A percentile compares a stretch with the other conserved stretches of the same genome.
phyloP scores from a whole-genome alignment of 164 flowering plant species.

The Euptelea pleiosperma region DNA sequence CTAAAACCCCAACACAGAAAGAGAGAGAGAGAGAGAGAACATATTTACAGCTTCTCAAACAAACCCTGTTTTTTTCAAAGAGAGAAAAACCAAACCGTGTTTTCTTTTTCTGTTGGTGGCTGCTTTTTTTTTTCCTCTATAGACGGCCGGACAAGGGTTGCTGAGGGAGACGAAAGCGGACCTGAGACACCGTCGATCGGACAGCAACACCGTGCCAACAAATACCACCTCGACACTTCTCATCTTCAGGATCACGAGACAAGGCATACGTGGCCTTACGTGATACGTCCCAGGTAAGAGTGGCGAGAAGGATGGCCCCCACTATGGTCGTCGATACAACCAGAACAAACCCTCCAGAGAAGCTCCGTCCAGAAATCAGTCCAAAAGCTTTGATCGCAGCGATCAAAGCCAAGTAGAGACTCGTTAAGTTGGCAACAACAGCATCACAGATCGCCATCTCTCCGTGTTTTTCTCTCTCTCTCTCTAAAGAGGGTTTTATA shows the following conservation, averaged over 20 bases:
- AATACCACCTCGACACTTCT: slow-evolving; percentile 60
- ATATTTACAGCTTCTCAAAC: too few relatives aligned
- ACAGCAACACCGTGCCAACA: slow-evolving; percentile 85
- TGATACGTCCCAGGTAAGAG: slow-evolving; percentile 71
- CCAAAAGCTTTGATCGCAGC: slow-evolving; percentile 61
- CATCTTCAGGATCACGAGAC: slow-evolving; percentile 25
- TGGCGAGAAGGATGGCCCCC: slow-evolving; percentile 35
- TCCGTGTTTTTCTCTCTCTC: too few relatives aligned
- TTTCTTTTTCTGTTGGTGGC: background rate
- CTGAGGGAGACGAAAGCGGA: slow-evolving; percentile 63
- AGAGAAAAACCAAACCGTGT: too few relatives aligned
- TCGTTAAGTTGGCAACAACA: slow-evolving; percentile 52
- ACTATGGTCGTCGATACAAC: slow-evolving; percentile 44
- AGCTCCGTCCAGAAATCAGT: slow-evolving; percentile 43
- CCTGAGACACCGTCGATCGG: slow-evolving; percentile 56
- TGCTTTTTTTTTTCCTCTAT: background rate
- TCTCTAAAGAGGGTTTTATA: too few relatives aligned
- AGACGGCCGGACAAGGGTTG: slow-evolving; percentile 20
- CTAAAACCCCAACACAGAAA: too few relatives aligned
- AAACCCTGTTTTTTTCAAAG: too few relatives aligned
- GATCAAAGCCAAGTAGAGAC: slow-evolving; percentile 58
- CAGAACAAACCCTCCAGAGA: slow-evolving; percentile 47
- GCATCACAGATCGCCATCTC: slow-evolving; percentile 61
- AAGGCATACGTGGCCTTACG: slow-evolving; percentile 44
- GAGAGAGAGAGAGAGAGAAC: too few relatives aligned